Evolutionary conservation across 2,329 filamentous ascomycete genomes (phyloP).

Genomic region (Colletotrichum magnum): DNA sequence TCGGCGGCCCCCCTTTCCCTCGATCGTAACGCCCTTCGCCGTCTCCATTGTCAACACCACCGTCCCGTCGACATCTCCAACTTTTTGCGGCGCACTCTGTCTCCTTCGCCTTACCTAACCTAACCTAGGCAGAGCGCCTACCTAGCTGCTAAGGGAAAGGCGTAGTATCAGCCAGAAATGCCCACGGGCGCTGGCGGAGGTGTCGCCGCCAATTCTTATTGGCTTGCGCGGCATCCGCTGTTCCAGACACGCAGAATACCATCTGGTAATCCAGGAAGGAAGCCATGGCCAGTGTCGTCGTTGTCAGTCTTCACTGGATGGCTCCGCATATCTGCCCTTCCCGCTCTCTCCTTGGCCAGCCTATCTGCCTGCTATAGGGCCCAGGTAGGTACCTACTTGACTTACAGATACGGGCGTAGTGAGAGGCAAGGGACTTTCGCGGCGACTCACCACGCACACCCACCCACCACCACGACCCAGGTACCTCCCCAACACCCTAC

Average conservation of each 20-base stretch:
- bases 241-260: conserved; percentile 34
- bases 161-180: background rate
- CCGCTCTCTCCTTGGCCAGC: conserved; percentile 11
- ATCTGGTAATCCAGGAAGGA: background rate
- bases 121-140: no score
- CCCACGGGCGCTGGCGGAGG: background rate
- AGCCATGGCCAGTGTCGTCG: no score
- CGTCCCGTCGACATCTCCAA: no score
- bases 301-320: conserved; percentile 19
- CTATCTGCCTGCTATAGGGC: no score
- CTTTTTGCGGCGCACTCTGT: no score
- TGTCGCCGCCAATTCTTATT: conserved; percentile 10
- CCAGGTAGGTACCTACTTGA: background rate
- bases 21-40: no score
- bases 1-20: no score
- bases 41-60: no score
- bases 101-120: no score
- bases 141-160: no score
- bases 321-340: conserved; percentile 12
- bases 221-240: background rate
- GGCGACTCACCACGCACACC: conserved; percentile 11
- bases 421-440: conserved; percentile 36
- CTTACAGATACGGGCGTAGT: conserved; percentile 19
- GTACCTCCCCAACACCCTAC: no score
- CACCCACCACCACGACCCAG: background rate